A percentile compares a stretch with the other conserved stretches of the same genome.
Conservation (phyloP, 2,329 filamentous ascomycete genomes). For the Esteya vermicola region DNA sequence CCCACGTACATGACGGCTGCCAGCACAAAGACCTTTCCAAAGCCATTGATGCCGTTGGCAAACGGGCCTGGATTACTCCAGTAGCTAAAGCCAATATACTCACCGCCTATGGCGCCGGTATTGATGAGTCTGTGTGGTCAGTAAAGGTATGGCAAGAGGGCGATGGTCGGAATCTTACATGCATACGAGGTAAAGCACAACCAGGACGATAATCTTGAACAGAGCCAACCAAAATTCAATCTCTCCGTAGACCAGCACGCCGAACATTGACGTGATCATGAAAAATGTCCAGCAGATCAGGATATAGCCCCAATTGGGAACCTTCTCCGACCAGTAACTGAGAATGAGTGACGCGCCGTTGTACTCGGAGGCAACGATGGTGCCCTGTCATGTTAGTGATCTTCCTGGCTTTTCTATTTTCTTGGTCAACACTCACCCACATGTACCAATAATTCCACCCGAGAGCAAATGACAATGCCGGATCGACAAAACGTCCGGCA, state of each 20-base stretch:
- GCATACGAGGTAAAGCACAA: conserved; percentile 30
- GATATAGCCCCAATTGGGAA: conserved; percentile 33
- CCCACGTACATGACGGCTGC: conserved; percentile 12
- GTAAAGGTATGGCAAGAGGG: conserved; percentile 25
- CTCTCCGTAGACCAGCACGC: conserved; percentile 27
- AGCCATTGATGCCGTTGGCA: conserved; percentile 31
- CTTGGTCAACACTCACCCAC: conserved; percentile 19
- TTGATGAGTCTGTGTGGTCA: conserved; percentile 22
- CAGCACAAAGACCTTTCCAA: conserved; percentile 25
- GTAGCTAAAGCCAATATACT: conserved; percentile 20
- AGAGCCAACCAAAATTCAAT: conserved; percentile 30
- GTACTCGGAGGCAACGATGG: conserved; percentile 10
- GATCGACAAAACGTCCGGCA: conserved; percentile 29
- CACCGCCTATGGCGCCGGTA: conserved; percentile 17
- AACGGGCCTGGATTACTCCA: conserved; percentile 39
- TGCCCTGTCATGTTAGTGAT: background rate
- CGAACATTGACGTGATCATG: conserved; percentile 14
- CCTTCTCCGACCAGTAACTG: conserved; percentile 28
- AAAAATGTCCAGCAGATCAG: conserved; percentile 18
- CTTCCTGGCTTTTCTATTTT: background rate
- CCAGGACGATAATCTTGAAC: conserved; percentile 22
- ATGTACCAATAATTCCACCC: conserved; percentile 37
- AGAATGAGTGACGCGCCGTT: conserved; percentile 19
- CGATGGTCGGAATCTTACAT: conserved; percentile 22
- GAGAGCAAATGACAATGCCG: conserved; percentile 29